Evolutionary conservation across 352 stramenopile species (phyloP).

Genomic region (Globisporangium heterothallicum): DNA sequence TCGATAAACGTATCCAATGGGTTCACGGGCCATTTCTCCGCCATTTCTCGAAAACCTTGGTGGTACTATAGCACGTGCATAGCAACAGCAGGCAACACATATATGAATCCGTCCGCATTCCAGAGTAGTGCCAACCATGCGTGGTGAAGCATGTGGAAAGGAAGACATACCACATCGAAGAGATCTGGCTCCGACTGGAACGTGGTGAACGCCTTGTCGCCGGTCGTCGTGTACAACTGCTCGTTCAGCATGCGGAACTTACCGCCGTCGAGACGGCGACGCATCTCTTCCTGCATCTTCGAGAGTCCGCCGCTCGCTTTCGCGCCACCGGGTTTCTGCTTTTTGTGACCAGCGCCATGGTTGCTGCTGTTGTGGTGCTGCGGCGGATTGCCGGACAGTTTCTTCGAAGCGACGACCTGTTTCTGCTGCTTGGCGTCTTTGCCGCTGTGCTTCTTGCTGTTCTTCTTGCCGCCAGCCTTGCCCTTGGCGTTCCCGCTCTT

Average conservation of each 20-base stretch:
- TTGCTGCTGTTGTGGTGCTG: constrained; percentile 4
- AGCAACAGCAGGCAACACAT: constrained; percentile 1
- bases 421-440: constrained; percentile 8
- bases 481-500: constrained; percentile 21
- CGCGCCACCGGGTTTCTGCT: constrained; percentile 7
- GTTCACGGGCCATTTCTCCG: constrained; percentile 95
- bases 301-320: constrained; percentile 34
- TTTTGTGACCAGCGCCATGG: neutral
- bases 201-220: constrained; percentile 80
- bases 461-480: constrained; percentile 20
- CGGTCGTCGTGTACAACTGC: constrained; percentile 96
- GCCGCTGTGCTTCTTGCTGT: constrained; percentile 12
- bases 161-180: constrained; percentile 82
- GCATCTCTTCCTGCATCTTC: constrained; percentile 74
- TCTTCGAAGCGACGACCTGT: neutral
- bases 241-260: constrained; percentile 99
- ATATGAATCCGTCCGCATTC: neutral
- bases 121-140: neutral
- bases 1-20: constrained; percentile 96
- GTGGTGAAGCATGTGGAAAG: neutral
- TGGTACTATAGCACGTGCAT: constrained; percentile 90
- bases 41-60: constrained; percentile 96
- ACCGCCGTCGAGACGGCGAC: constrained; percentile 86
- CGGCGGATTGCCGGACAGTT: neutral
- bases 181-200: constrained; percentile 94